Evolutionary conservation across 345 rosid species (phyloP).

Genomic region (Syzygium grande): DNA sequence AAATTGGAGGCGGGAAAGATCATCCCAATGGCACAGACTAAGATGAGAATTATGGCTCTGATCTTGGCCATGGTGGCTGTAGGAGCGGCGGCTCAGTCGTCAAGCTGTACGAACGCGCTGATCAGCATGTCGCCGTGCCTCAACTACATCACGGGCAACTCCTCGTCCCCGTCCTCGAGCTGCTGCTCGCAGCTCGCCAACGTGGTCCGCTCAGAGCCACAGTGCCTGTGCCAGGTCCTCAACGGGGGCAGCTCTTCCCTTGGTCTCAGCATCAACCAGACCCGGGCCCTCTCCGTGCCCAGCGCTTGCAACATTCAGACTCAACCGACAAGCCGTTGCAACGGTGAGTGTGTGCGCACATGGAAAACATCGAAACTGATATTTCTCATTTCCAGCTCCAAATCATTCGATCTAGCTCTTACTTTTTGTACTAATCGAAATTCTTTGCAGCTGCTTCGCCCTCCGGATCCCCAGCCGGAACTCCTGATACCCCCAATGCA

Average conservation of each 20-base stretch:
- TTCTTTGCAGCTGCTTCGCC: slow-evolving; percentile 24
- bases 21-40: background rate
- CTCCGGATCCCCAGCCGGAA: slow-evolving; percentile 25
- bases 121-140: slow-evolving; percentile 48
- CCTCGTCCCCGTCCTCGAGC: slow-evolving; percentile 47
- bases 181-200: slow-evolving; percentile 55
- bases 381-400: background rate
- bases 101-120: slow-evolving; percentile 20
- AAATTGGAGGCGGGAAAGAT: background rate
- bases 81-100: slow-evolving; percentile 21
- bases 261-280: slow-evolving; percentile 55
- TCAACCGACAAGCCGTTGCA: slow-evolving; percentile 54
- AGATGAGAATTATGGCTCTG: slow-evolving; percentile 9
- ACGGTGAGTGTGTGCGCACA: slow-evolving; percentile 11
- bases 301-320: slow-evolving; percentile 52
- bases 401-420: background rate
- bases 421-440: background rate
- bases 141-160: slow-evolving; percentile 46
- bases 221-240: slow-evolving; percentile 56
- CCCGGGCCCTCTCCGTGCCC: slow-evolving; percentile 60
- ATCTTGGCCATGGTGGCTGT: slow-evolving; percentile 15
- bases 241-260: slow-evolving; percentile 31
- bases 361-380: background rate
- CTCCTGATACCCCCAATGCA: slow-evolving; percentile 25
- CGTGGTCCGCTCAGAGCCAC: slow-evolving; percentile 54